phyloP scores from a whole-genome alignment of 2,329 filamentous ascomycete genomes.

The Orbilia oligospora region DNA sequence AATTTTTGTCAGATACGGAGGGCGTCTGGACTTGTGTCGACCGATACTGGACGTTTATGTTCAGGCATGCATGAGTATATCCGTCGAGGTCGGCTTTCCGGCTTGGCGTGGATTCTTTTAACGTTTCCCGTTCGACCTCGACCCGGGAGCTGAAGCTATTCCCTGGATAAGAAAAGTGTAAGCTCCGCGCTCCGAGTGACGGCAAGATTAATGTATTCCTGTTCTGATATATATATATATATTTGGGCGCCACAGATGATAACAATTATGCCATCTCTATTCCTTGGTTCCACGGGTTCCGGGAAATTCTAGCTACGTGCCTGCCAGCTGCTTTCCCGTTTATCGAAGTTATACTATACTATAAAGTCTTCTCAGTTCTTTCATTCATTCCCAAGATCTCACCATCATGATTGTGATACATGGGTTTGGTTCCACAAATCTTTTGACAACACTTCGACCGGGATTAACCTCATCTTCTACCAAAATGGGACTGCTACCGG shows the following conservation, averaged over 20 bases:
- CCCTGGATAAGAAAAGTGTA: background rate
- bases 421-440: slow-evolving; percentile 9
- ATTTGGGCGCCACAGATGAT: background rate
- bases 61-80: too few species aligned
- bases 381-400: background rate
- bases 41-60: background rate
- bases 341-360: background rate
- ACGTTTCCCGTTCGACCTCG: slow-evolving; percentile 5
- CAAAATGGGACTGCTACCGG: slow-evolving; percentile 43
- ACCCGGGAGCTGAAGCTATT: background rate
- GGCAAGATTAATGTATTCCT: background rate
- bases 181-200: too few species aligned
- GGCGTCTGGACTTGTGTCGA: background rate
- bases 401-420: slow-evolving; percentile 2
- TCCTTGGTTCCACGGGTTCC: background rate
- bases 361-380: background rate
- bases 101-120: slow-evolving; percentile 5
- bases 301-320: background rate
- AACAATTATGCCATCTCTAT: background rate
- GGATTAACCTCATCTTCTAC: background rate
- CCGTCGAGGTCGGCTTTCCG: slow-evolving; percentile 2
- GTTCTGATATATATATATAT: background rate
- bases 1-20: background rate
- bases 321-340: background rate
- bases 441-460: slow-evolving; percentile 43